Conservation (phyloP, 1,284 basidiomycete genomes). For the Cutaneotrichosporon mucoides region DNA sequence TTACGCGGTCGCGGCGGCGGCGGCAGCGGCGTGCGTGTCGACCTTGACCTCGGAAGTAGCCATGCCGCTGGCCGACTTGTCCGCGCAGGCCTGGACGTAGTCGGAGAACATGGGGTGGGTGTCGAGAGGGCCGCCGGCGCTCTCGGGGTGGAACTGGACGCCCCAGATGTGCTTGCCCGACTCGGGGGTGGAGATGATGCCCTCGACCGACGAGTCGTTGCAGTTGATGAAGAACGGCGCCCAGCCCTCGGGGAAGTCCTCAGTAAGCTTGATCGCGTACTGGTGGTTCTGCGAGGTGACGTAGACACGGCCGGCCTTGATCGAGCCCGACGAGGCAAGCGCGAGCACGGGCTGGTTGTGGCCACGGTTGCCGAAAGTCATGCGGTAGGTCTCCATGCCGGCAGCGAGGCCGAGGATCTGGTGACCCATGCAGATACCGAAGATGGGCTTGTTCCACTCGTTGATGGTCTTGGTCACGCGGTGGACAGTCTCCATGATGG, state of each 20-base stretch:
- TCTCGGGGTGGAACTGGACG: conserved; percentile 95
- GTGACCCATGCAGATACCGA: conserved; percentile 99
- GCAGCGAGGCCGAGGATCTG: conserved; percentile 96
- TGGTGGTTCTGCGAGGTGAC: conserved; percentile 92
- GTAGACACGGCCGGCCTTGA: conserved; percentile 93
- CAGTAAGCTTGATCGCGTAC: conserved; percentile 85
- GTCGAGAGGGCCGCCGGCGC: conserved; percentile 63
- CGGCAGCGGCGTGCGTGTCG: conserved; percentile 5
- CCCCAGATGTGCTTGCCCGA: conserved; percentile 90
- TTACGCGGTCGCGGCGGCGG: not conserved
- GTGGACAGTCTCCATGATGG: conserved; percentile 79
- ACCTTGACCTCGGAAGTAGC: conserved; percentile 4
- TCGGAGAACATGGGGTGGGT: conserved; percentile 96
- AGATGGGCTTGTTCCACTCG: conserved; percentile 90
- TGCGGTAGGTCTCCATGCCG: conserved; percentile 83
- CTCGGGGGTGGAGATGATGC: conserved; percentile 83
- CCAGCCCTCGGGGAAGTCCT: conserved; percentile 91
- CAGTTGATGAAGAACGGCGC: conserved; percentile 98
- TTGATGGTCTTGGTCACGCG: conserved; percentile 73
- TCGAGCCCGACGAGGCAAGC: conserved; percentile 80
- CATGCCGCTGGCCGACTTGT: not conserved
- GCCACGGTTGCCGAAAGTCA: conserved; percentile 91
- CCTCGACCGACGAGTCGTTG: conserved; percentile 93
- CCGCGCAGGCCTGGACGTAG: conserved; percentile 61
- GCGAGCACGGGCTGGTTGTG: conserved; percentile 98